Conservation (phyloP, 2,329 filamentous ascomycete species). For the Orbilia blumenaviensis region DNA sequence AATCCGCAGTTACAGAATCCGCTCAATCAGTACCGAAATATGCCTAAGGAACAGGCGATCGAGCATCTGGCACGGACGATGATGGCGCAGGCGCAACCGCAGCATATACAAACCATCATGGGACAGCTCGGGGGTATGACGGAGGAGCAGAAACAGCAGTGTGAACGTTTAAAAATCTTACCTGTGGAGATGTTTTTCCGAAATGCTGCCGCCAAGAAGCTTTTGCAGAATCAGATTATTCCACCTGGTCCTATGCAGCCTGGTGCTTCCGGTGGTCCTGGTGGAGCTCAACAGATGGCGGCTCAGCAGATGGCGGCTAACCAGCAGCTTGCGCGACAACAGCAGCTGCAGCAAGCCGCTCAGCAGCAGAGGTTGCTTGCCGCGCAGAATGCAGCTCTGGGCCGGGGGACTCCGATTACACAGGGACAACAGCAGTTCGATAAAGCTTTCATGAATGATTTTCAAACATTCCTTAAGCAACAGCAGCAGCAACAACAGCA, state of each 20-base stretch:
- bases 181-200: slow-evolving; percentile 48
- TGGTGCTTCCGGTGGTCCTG: neutral
- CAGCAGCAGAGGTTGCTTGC: slow-evolving; percentile 27
- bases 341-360: slow-evolving; percentile 23
- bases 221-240: slow-evolving; percentile 16
- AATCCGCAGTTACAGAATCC: slow-evolving; percentile 11
- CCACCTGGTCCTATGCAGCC: neutral
- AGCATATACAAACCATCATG: slow-evolving; percentile 38
- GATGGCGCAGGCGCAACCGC: slow-evolving; percentile 43
- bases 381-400: slow-evolving; percentile 31
- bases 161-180: slow-evolving; percentile 33
- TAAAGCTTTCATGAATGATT: slow-evolving; percentile 41
- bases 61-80: slow-evolving; percentile 34
- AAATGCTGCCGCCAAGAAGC: slow-evolving; percentile 45
- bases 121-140: slow-evolving; percentile 23
- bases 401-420: slow-evolving; percentile 30
- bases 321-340: slow-evolving; percentile 39
- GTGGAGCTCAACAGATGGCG: slow-evolving; percentile 12
- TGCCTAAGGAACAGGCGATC: slow-evolving; percentile 45
- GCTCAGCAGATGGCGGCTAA: slow-evolving; percentile 20
- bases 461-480: slow-evolving; percentile 37
- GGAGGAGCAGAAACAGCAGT: slow-evolving; percentile 43
- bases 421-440: slow-evolving; percentile 32
- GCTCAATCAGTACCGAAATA: slow-evolving; percentile 30
- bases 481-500: slow-evolving; percentile 20